Evolutionary conservation across 2,329 filamentous ascomycete species (phyloP), one percentile per base, ranked within the genome.

Genomic region (Pseudocercospora cruenta): DNA sequence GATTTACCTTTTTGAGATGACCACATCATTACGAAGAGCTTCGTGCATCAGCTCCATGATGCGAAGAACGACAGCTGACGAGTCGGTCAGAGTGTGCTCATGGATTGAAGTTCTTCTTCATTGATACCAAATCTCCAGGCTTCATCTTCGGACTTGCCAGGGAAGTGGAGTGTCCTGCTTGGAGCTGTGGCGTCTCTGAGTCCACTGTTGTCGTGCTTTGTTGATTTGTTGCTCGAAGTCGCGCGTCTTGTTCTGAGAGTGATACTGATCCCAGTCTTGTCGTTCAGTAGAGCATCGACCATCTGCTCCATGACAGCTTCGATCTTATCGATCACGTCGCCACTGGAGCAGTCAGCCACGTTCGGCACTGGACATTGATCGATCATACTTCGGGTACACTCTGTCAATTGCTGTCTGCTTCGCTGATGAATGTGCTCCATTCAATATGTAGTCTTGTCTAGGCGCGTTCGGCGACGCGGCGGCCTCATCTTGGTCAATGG

Each of bases 1-100:
- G n/a, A 22, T 28, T 54, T 71, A 86, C 86, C 86, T 82, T 74
- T 89, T 89, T 0, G 86, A 87, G 66, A 87, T 79, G 9, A 83
- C 74, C 19, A 81, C 74, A 51, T 84, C 79, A 2, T 79, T 78
- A 7, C 79, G 71, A 21, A 89, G 76, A 5, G 84, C 83, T 67
- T 83, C 79, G 39, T 86, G 82, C 59, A 89, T 81, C 16, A 87
- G 80, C 49, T 85, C 82, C 8, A 89, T 75, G 8, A 89, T 83
- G 5, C 85, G 82, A n/a, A 87, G 66, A 3, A 86, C 75, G 5
- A 86, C 81, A 70, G 85, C 86, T 87, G 65, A 4, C 60, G 12
- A 12, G 21, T 58, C 1, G 1, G 51, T 70, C 45, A 66, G 66
- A 64, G 9, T 3, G 36, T 7, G 39, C 33, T 8, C 16, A 22